Base-by-base conservation (phyloP, 192 early-diverging fungal species). In the Coemansia sp. region DNA sequence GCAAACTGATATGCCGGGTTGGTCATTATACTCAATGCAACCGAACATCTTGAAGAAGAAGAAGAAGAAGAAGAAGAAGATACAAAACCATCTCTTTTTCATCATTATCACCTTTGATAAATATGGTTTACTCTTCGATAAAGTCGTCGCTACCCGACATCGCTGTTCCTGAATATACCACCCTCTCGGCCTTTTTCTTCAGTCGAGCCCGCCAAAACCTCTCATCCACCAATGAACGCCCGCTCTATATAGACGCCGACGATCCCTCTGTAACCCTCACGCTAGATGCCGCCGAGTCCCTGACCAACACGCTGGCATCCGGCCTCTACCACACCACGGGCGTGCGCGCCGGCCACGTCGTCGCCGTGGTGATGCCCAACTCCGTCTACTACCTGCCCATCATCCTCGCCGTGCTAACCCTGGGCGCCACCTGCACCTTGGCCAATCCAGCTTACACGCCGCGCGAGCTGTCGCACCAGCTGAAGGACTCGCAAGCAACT, bases 391-490 rank as follows among this genome's bases (percentile, higher is more conserved):
- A 87, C 78, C 86, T 90, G 31, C 69, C 89, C 24, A 88, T 83
- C 34, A 71, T 89, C 6, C 85, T 89, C 27, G 87, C 87, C 6
- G 74, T 88, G 24, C 74, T 94, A 11, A 81, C 87, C 31, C 79
- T 86, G 2, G 87, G 91, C 33, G 86, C 86, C 19, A 79, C 86
- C 0, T 85, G 93, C 50, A 90, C 91, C 3, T 86, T 88, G 7
- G 87, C 87, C 44, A 97, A 95, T 67, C 93, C 94, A 46, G 70
- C 84, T 11, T 97, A 97, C 77, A 93, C 90, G 6, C 76, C 85
- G 34, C 70, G 78, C 33, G 96, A 98, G 61, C 84, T 95, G 2
- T 85, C 88, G 3, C 87, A 92, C 64, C 95, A 97, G 70, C 76
- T 97, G 51, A 59, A 75, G 4, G 90, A 93, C 61, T 88, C 89